Base-by-base conservation (phyloP, 495 filamentous ascomycete species). In the Cenococcum geophilum region DNA sequence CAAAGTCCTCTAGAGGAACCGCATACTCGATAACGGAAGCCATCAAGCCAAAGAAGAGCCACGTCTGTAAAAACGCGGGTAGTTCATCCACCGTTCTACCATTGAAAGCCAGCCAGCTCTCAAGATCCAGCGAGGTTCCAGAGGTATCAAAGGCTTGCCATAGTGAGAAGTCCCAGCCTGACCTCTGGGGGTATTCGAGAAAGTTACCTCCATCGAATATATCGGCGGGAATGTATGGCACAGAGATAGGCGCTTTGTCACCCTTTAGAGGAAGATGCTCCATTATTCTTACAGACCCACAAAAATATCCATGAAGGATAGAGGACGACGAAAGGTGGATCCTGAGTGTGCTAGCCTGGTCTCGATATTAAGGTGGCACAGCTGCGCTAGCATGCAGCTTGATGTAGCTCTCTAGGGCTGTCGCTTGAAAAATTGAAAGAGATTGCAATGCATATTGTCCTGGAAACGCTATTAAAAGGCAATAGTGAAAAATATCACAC, bases 31-130 rank as follows among this genome's bases (percentile, higher is more conserved):
- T 14, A 21, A 40, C 21, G 34, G 37, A 18, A 6, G 12, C 12
- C 5, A 62, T 18, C 34, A 57, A 35, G 35, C 60, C 60, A 52
- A 63, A 63, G 32, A 63, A 63, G 45, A 63, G 60, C 60, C 60
- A 63, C 14, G 60, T 27, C 27, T 63, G 60, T 21, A 63, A 22
- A 23, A 63, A 52, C 10, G 49, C 20, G 5, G 49, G 21, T 6
- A 52, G 25, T 57, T 62, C 59, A 23, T 56, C 59, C 23, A 32
- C 18, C n/a, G 4, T 58, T 48, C 22, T 56, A 34, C 21, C 16
- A 25, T 37, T 36, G 51, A 22, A 20, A 11, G 5, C 1, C 21
- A 57, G 36, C 59, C 59, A 62, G 10, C 21, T 43, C 34, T 34
- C 27, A 5, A 60, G 11, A 20, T 40, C 49, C 25, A 23, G 9